Conservation (phyloP, 192 early-diverging fungal species). For the Coemansia sp. region DNA sequence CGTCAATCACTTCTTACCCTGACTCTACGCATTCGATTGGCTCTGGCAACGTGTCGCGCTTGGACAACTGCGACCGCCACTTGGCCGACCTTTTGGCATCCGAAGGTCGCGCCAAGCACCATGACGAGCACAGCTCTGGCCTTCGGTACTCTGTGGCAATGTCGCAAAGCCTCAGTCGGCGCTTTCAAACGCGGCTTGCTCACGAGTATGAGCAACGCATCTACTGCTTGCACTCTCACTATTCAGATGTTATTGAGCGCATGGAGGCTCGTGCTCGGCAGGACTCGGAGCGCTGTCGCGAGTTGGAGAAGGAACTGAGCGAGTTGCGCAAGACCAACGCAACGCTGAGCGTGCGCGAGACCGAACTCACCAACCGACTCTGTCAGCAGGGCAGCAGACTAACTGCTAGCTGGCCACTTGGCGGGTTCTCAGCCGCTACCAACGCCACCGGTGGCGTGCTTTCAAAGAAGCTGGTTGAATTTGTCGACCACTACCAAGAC, state of each 20-base stretch:
- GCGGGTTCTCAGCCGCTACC: not conserved
- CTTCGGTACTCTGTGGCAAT: constrained; percentile 45
- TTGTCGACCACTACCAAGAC: constrained; percentile 38
- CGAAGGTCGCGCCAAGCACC: not conserved
- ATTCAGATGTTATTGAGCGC: constrained; percentile 43
- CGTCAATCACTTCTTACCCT: not conserved
- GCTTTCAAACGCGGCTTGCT: constrained; percentile 35
- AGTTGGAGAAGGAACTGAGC: constrained; percentile 22
- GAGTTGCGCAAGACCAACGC: constrained; percentile 27
- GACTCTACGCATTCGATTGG: constrained; percentile 4
- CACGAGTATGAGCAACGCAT: constrained; percentile 54
- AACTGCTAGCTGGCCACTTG: not conserved
- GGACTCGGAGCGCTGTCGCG: constrained; percentile 21
- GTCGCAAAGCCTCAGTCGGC: constrained; percentile 43
- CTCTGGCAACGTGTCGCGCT: not conserved
- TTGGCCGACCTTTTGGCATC: not conserved
- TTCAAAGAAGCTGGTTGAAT: constrained; percentile 39
- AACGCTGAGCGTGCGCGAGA: constrained; percentile 14
- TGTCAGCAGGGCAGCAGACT: constrained; percentile 1
- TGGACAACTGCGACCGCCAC: constrained; percentile 7
- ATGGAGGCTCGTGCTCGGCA: constrained; percentile 31
- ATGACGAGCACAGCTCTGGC: not conserved
- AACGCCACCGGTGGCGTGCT: not conserved
- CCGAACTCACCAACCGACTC: constrained; percentile 21
- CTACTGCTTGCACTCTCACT: constrained; percentile 48